Base-by-base conservation (phyloP, 345 rosid genomes). In the Jatropha curcas region DNA sequence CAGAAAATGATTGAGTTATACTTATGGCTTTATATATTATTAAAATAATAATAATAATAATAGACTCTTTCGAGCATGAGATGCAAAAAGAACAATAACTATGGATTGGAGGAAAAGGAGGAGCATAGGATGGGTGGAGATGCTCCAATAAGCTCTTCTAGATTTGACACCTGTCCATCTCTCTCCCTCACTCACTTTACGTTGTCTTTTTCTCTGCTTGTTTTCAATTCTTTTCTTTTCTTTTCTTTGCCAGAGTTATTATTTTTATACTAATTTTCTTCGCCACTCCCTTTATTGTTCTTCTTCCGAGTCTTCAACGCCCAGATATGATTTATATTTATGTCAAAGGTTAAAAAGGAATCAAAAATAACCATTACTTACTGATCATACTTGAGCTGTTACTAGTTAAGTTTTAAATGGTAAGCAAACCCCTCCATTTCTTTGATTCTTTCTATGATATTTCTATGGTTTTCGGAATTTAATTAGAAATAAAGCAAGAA, bases 81-180 rank as follows among this genome's bases (percentile, higher is more conserved):
- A 13, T 41, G 8, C 8, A 41, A 41, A 9, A 41, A 8, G 45
- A 13, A 41, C 45, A 41, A 41, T 41, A 41, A 35, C 1, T 9
- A 28, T 31, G 46, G 45, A 71, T 70, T 64, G 55, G 48, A 70
- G 74, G 50, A 60, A 37, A 55, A 5, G 41, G 14, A 16, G 51
- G 71, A 51, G 67, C 30, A 41, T 58, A 77, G 19, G 74, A 75
- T 66, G 82, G 78, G 86, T 80, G 84, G 80, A 86, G 88, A 81
- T 74, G 86, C 85, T 81, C 67, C 65, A 71, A 64, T 75, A 64
- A 72, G 84, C 83, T 66, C 82, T 82, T 80, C 60, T 34, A 31
- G 79, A 72, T 78, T 80, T 71, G 85, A 83, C 87, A 83, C 67
- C 76, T 85, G 88, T 85, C 84, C 74, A 60, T 35, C 66, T 66